Evolutionary conservation across 169 alveolate species (phyloP), one percentile per base, ranked within the genome.

Genomic region (Plasmodium fragile): DNA sequence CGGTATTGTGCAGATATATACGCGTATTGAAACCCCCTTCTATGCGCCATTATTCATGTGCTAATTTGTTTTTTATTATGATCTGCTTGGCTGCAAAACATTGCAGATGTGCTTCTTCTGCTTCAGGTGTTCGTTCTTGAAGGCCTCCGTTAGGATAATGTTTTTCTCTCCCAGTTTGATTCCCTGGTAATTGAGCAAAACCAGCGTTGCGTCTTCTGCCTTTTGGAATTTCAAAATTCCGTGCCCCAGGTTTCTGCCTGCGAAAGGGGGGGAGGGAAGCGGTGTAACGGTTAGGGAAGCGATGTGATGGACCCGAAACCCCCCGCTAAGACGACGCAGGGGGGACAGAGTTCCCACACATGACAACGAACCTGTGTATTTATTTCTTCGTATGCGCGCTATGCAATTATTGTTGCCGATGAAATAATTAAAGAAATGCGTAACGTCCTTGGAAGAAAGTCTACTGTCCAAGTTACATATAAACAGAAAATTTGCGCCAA

Each of bases 211-310:
- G 81, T 95, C 95, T 53, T 93, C 95, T 18, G 96, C 95, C 70
- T 96, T 96, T 59, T 95, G 92, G 87, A 96, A 96, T 82, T 78
- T 92, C 39, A 96, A 85, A 78, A 93, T 84, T 16, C 97, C 97
- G 77, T 92, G 95, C 32, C 97, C 97, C 84, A 92, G 53, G 69
- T 96, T 96, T 77, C 97, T 89, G 16, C 95, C 97, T 96, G 94
- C 71, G 43, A n/a, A n/a, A n/a, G n/a, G 43, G n/a, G 30, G 53
- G 25, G 55, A 1, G 4, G 32, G 49, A 13, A 28, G 30, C 18
- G 32, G 25, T 25, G 30, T 10, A 77, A 32, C 10, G 25, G 34
- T 5, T n/a, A 77, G 52, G 25, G 52, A n/a, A 36, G 5, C 4
- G 30, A 16, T 16, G n/a, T 11, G n/a, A 79, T 45, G 85, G 55